Percentiles rank a stretch among this genome's conserved stretches.
phyloP scores from a whole-genome alignment of 176 grass and related monocot genomes.

The Musa schizocarpa region DNA sequence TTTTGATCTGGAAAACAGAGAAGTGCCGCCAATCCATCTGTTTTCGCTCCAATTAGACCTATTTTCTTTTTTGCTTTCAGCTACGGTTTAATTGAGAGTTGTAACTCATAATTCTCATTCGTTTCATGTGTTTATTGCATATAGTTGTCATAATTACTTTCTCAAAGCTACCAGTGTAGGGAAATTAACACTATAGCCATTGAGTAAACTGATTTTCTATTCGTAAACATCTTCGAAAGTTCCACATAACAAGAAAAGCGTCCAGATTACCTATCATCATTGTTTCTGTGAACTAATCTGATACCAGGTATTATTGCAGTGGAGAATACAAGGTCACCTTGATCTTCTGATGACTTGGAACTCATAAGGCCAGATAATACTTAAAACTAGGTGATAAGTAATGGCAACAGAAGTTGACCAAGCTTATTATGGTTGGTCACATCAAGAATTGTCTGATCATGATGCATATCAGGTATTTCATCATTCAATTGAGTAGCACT shows the following conservation, averaged over 20 bases:
- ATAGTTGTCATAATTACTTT: neutral
- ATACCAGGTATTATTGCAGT: neutral
- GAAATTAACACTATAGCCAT: neutral
- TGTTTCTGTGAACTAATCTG: too few relatives aligned
- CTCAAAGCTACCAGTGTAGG: neutral
- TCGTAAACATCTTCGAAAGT: neutral
- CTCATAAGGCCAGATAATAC: neutral
- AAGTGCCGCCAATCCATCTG: neutral
- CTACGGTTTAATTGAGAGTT: neutral
- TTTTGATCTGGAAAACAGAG: neutral
- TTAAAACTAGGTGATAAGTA: neutral
- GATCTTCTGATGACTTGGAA: neutral
- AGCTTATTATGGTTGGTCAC: slow-evolving; percentile 33
- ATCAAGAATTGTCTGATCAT: slow-evolving; percentile 26
- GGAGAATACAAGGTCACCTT: neutral
- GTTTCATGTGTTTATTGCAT: neutral
- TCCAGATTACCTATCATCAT: neutral
- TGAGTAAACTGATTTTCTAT: neutral
- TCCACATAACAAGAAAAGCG: neutral
- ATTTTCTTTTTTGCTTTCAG: neutral
- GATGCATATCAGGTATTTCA: slow-evolving; percentile 29
- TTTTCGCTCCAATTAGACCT: neutral
- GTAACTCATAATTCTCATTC: neutral
- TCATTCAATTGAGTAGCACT: neutral
- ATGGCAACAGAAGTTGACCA: slow-evolving; percentile 58